Evolutionary conservation across 495 filamentous ascomycete genomes (phyloP), one percentile per base, ranked within the genome.

Genomic region (Penicillium argentinense): DNA sequence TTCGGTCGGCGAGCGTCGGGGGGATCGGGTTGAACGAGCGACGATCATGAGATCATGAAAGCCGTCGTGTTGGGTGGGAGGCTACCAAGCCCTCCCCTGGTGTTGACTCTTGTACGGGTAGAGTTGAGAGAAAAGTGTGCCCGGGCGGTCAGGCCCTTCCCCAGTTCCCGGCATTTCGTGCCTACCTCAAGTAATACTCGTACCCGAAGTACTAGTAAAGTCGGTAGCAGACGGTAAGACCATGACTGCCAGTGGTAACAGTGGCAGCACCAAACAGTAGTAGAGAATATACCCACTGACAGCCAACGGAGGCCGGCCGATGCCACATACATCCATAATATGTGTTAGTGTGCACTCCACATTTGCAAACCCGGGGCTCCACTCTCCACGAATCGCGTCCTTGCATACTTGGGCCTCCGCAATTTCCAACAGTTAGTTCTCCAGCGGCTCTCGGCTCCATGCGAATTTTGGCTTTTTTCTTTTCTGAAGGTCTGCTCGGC

Each of bases 351-450:
- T 26, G 19, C 17, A 18, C 39, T 39, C 13, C 44, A 24, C 38
- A 39, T 38, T n/a, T n/a, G n/a, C n/a, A n/a, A n/a, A n/a, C n/a
- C n/a, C 37, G 58, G 54, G 38, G 38, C 42, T 55, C 54, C 57
- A 60, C 53, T 41, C 55, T 58, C 55, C 55, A 59, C 43, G 47
- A 54, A 58, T 45, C 34, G 56, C 56, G 52, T 56, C 57, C 57
- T 60, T 60, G 57, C 56, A 56, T 54, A 49, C 34, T 47, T 51
- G 46, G 38, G 27, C 47, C 56, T 65, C 56, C 54, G 48, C 51
- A 56, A 57, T 57, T 57, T 51, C 47, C 14, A 48, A 46, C 45
- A 41, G 14, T 36, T 37, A 16, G 27, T 55, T 50, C 49, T 38
- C 52, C 57, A 49, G 50, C 49, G 53, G 53, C 50, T 60, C 58